Percentiles rank a stretch among this genome's conserved stretches.
These are phyloP conservation scores for Wallacemonas sp. DNA, from an alignment of 208 protist genomes.

Conservation along the genomic window DNA sequence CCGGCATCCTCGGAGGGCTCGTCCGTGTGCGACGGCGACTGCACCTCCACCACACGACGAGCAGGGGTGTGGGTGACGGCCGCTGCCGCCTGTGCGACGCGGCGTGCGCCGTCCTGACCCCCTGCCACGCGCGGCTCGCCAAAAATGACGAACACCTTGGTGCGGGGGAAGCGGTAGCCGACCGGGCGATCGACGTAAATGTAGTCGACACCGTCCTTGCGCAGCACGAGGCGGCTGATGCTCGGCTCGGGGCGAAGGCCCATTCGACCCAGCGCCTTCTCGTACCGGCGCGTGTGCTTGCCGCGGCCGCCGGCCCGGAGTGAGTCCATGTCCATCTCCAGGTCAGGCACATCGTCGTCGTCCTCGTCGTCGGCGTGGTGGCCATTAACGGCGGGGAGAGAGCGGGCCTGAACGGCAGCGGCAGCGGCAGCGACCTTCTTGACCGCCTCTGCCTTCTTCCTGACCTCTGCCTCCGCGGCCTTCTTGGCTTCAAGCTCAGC, in stretches of 20 bases:
- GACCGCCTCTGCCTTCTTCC: background rate
- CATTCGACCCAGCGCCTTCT: constrained; percentile 97
- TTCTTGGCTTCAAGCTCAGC: constrained; percentile 3
- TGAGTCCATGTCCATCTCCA: constrained; percentile 18
- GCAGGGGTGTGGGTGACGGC: constrained; percentile 34
- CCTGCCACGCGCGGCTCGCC: constrained; percentile 96
- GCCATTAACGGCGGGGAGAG: constrained; percentile 1
- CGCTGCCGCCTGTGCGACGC: constrained; percentile 61
- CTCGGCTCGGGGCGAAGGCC: constrained; percentile 94
- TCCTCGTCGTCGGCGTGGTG: background rate
- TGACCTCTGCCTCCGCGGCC: background rate
- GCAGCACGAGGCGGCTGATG: constrained; percentile 93
- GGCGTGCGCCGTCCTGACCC: constrained; percentile 49
- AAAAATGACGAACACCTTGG: constrained; percentile 98
- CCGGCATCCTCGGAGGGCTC: constrained; percentile 35
- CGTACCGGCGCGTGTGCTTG: constrained; percentile 94
- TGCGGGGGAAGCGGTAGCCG: constrained; percentile 94
- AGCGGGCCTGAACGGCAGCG: background rate
- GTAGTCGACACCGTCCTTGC: constrained; percentile 86
- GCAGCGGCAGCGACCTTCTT: background rate
- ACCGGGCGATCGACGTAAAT: constrained; percentile 95
- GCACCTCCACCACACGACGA: constrained; percentile 14
- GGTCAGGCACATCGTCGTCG: constrained; percentile 16
- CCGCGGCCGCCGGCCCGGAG: constrained; percentile 14
- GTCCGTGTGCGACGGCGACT: background rate